These are phyloP conservation scores for Backusella sp. DNA, from an alignment of 192 early-diverging fungal genomes.

Conservation along the genomic window DNA sequence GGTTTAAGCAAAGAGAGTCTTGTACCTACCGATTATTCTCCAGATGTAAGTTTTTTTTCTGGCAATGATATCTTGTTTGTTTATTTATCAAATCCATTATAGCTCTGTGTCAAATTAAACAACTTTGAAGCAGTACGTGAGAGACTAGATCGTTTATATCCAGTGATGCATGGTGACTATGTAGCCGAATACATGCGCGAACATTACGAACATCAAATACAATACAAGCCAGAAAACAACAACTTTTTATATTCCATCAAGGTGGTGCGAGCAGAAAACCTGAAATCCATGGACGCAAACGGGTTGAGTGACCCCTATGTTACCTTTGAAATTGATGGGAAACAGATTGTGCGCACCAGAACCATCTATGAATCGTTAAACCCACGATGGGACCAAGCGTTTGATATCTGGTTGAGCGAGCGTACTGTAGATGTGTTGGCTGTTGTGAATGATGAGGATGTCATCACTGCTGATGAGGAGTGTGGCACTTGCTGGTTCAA, in stretches of 20 bases:
- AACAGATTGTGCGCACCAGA: slow-evolving; percentile 49
- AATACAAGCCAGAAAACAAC: slow-evolving; percentile 31
- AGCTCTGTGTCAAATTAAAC: slow-evolving; percentile 60
- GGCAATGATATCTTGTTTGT: background rate
- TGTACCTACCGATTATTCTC: slow-evolving; percentile 48
- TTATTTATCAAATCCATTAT: background rate
- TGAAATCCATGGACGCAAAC: slow-evolving; percentile 60
- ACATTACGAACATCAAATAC: slow-evolving; percentile 8
- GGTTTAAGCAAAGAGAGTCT: slow-evolving; percentile 9
- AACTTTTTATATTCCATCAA: slow-evolving; percentile 66
- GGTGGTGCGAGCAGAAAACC: slow-evolving; percentile 61
- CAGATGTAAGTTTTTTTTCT: slow-evolving; percentile 37
- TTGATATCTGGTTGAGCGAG: slow-evolving; percentile 58
- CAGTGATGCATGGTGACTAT: slow-evolving; percentile 55
- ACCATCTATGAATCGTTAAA: slow-evolving; percentile 67
- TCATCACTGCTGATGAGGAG: slow-evolving; percentile 46
- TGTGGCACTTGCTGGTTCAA: slow-evolving; percentile 62
- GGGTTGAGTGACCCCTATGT: slow-evolving; percentile 65
- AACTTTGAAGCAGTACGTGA: slow-evolving; percentile 55
- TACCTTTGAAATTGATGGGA: slow-evolving; percentile 49
- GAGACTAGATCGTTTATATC: slow-evolving; percentile 51
- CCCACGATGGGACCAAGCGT: slow-evolving; percentile 78
- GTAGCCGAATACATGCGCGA: slow-evolving; percentile 46
- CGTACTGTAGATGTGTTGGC: slow-evolving; percentile 41
- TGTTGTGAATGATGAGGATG: slow-evolving; percentile 54